Percentiles rank a stretch among this genome's conserved stretches.
These are phyloP conservation scores for Xylariaceae sp. DNA, from an alignment of 2,329 filamentous ascomycete genomes.

Conservation along the genomic window DNA sequence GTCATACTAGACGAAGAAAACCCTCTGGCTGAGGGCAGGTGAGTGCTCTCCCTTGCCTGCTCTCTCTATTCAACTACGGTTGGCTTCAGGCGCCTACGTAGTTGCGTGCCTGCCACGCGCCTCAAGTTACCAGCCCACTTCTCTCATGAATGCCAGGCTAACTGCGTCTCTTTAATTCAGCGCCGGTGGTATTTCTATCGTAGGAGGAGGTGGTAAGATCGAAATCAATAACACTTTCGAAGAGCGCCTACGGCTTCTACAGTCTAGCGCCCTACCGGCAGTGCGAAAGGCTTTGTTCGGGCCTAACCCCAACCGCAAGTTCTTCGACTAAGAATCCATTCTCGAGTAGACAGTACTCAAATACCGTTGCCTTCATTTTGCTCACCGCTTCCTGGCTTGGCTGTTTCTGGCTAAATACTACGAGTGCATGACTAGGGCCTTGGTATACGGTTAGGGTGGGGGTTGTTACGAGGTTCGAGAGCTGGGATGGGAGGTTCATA, in stretches of 20 bases:
- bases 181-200: slow-evolving; percentile 73
- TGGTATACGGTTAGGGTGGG: background rate
- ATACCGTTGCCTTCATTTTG: background rate
- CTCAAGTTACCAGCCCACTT: too few relatives aligned
- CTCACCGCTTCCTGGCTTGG: background rate
- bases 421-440: background rate
- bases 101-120: too few relatives aligned
- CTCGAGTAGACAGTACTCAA: background rate
- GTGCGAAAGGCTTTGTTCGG: slow-evolving; percentile 86
- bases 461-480: background rate
- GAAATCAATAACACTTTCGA: slow-evolving; percentile 99
- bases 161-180: slow-evolving; percentile 41
- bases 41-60: slow-evolving; percentile 38
- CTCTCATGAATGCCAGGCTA: background rate
- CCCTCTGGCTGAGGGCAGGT: slow-evolving; percentile 76
- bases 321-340: slow-evolving; percentile 64
- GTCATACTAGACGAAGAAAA: slow-evolving; percentile 73
- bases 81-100: too few relatives aligned
- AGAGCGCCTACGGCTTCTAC: slow-evolving; percentile 77
- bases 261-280: slow-evolving; percentile 76
- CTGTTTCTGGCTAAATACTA: background rate
- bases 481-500: background rate
- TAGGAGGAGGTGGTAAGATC: slow-evolving; percentile 85
- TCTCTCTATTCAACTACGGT: slow-evolving; percentile 11
- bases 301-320: slow-evolving; percentile 91